Evolutionary conservation across 2,329 filamentous ascomycete species (phyloP).

Genomic region (Colletotrichum coccodes): DNA sequence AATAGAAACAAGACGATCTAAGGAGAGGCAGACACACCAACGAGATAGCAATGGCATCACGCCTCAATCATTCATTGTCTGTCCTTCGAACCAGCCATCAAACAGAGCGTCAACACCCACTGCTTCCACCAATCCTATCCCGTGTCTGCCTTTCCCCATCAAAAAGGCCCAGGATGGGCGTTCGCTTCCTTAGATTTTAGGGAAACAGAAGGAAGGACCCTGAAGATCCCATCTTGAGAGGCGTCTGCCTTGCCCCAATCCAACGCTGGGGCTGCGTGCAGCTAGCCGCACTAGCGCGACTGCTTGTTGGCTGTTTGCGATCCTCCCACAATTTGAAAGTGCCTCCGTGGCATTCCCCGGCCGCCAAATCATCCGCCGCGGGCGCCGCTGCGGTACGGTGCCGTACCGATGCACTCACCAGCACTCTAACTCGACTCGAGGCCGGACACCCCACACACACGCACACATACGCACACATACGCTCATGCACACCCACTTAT

Average conservation of each 20-base stretch:
- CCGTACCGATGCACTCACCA: conserved; percentile 22
- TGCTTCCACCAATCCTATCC: not conserved
- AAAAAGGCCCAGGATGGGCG: conserved; percentile 1
- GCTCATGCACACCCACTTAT: not conserved
- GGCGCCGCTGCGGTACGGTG: conserved; percentile 22
- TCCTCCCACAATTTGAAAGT: not conserved
- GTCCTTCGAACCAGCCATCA: not conserved
- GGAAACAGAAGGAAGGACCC: conserved; percentile 27
- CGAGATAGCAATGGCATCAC: conserved; percentile 2
- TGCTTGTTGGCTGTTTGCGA: conserved; percentile 17
- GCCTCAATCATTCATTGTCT: not conserved
- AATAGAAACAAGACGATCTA: not conserved
- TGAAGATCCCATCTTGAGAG: conserved; percentile 29
- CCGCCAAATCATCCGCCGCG: conserved; percentile 23
- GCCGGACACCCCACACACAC: not conserved
- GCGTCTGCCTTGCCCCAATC: conserved; percentile 21
- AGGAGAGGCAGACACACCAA: not conserved
- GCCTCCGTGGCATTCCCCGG: conserved; percentile 27
- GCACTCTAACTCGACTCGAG: not conserved
- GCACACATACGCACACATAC: not conserved
- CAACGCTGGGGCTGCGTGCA: conserved; percentile 22
- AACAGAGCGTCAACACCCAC: not conserved
- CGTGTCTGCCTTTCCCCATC: not conserved
- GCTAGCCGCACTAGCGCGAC: conserved; percentile 26
- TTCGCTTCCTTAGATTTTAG: conserved; percentile 1